Evolutionary conservation across 106 monocot species (phyloP).

Genomic region (Dendrobium officinale): DNA sequence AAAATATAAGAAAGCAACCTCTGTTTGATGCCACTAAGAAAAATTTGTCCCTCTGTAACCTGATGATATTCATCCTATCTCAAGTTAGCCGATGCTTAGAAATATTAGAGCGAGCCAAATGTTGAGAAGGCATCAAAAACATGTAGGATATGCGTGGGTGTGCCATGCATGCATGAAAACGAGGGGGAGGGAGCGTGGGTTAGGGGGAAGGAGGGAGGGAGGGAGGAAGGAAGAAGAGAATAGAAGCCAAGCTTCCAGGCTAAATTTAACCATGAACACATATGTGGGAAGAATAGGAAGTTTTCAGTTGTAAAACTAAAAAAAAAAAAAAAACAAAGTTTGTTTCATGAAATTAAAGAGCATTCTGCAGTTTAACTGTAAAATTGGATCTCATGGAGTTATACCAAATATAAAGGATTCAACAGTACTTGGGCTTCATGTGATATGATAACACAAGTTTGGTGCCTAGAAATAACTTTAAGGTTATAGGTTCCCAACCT

Average conservation of each 20-base stretch:
- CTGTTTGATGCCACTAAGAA: slow-evolving; percentile 56
- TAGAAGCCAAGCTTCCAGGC: not conserved
- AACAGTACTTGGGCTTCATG: not conserved
- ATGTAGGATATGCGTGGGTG: not conserved
- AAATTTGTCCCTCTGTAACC: slow-evolving; percentile 30
- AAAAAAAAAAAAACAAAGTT: not conserved
- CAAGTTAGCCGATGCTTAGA: not conserved
- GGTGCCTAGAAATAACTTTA: not conserved
- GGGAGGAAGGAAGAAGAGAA: not conserved
- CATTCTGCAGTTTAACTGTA: not conserved
- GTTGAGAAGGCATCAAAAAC: slow-evolving; percentile 1
- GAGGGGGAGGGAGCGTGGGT: not conserved
- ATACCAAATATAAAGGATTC: not conserved
- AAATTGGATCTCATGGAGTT: not conserved
- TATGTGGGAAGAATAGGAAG: not conserved
- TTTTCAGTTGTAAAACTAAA: not conserved
- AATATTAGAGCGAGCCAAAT: not conserved
- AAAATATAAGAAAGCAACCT: slow-evolving; percentile 54
- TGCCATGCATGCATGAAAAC: not conserved
- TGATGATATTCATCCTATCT: slow-evolving; percentile 4
- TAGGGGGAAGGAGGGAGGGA: not conserved
- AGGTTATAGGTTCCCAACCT: not conserved
- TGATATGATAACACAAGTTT: not conserved
- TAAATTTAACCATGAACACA: not conserved
- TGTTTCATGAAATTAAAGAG: not conserved